Evolutionary conservation across 495 filamentous ascomycete species (phyloP).

Genomic region (Collariella sp.): DNA sequence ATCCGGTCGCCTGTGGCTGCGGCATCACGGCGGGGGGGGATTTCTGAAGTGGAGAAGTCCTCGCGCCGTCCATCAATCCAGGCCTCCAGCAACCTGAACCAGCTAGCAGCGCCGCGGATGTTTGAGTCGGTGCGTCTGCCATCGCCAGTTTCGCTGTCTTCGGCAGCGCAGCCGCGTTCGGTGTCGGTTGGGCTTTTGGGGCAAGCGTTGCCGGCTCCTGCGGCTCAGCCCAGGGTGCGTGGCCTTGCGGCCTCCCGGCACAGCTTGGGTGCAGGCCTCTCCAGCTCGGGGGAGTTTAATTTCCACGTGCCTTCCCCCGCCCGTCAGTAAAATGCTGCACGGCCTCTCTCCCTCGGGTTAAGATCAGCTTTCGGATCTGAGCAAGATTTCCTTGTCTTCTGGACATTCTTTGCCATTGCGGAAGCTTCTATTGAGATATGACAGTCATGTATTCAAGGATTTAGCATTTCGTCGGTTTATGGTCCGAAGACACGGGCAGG

Average conservation of each 20-base stretch:
- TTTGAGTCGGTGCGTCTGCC: neutral
- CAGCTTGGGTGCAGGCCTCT: neutral
- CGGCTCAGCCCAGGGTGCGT: neutral
- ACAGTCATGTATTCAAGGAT: no score
- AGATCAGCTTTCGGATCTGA: neutral
- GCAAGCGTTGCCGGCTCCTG: neutral
- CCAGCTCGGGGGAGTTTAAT: conserved; percentile 11
- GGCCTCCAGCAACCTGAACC: neutral
- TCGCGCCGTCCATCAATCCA: neutral
- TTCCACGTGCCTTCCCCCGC: neutral
- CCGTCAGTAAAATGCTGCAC: neutral
- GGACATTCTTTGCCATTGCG: neutral
- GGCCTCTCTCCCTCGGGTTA: neutral
- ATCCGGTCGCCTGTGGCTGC: neutral
- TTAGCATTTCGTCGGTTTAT: no score
- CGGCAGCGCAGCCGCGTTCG: neutral
- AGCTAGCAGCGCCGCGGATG: neutral
- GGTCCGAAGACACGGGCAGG: no score
- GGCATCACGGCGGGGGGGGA: neutral
- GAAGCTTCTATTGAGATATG: neutral
- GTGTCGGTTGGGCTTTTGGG: neutral
- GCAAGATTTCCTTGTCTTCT: neutral
- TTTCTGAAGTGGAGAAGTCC: neutral
- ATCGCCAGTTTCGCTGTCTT: neutral
- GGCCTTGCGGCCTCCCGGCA: conserved; percentile 15